Base-by-base conservation (phyloP, 768 basidiomycete species). In the Lentinula edodes region DNA sequence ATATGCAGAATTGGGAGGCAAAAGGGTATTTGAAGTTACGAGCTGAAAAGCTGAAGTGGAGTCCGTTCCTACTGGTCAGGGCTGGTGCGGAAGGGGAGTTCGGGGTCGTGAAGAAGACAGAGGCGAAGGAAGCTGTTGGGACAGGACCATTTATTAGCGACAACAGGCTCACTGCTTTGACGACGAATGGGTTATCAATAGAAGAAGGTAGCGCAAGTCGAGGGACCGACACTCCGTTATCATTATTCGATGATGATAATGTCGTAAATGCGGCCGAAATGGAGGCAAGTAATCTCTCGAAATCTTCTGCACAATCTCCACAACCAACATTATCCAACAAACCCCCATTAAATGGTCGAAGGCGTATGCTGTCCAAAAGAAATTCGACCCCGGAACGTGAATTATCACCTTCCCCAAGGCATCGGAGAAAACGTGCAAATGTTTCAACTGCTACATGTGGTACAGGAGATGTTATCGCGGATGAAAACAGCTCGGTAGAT, bases 41-140 rank as follows among this genome's bases (percentile, higher is more conserved):
- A 65, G 88, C 94, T 1, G 93, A 96, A 68, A 86, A 86, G 71
- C 80, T 98, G 63, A 94, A 93, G 69, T 99, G 96, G 91, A 95
- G 88, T 64, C 96, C 96, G 32, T 98, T 96, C 73, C 75, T 97
- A 42, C 73, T 93, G 48, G 78, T 87, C 5, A 77, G 83, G 66
- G 69, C 64, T 13, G 59, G 59, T 15, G 23, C 20, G 36, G 51
- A 67, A 68, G 48, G 71, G 72, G 69, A 68, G 63, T 60, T 63
- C 68, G 48, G 71, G 71, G 69, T 67, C 61, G 62, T 63, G 53
- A 61, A 69, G 67, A 63, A 65, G 62, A 51, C 61, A 20, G 64
- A 66, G 20, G 64, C 61, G 2, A 43, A 45, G 32, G 55, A 45
- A 56, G 66, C 68, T 45, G 59, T 66, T 18, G 66, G 62, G 15